These are phyloP conservation scores for Pinus tabuliformis DNA, from an alignment of 75 land plant species.

Conservation along the genomic window DNA sequence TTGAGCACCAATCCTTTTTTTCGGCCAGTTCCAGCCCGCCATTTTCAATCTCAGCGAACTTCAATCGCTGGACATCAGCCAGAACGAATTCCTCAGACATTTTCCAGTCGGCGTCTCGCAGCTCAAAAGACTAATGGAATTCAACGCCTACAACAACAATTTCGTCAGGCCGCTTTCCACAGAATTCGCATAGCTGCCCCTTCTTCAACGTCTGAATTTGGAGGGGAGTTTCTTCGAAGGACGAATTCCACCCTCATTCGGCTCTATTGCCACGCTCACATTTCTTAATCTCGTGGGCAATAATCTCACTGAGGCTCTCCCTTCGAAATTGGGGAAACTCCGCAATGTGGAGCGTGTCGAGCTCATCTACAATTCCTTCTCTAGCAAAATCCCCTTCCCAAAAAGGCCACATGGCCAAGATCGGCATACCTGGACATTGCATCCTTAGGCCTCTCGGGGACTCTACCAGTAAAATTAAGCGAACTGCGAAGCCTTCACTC, in stretches of 20 bases:
- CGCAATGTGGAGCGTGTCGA: constrained; percentile 52
- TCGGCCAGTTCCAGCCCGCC: too few species aligned
- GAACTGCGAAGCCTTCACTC: constrained; percentile 42
- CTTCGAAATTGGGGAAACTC: constrained; percentile 41
- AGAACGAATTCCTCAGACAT: too few species aligned
- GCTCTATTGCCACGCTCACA: constrained; percentile 39
- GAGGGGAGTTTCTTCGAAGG: constrained; percentile 85
- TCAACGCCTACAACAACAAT: constrained; percentile 72
- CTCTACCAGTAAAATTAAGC: constrained; percentile 31
- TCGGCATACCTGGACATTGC: constrained; percentile 67
- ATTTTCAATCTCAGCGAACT: too few species aligned
- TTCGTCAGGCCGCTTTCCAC: constrained; percentile 63
- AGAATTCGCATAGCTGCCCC: constrained; percentile 32
- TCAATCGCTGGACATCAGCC: too few species aligned
- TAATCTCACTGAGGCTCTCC: constrained; percentile 35
- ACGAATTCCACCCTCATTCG: constrained; percentile 60
- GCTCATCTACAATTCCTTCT: constrained; percentile 53
- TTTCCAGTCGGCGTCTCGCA: too few species aligned
- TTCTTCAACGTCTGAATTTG: constrained; percentile 55
- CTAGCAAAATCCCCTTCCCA: constrained; percentile 42
- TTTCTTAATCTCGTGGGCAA: constrained; percentile 59
- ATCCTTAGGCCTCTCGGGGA: constrained; percentile 59
- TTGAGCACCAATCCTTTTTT: too few species aligned
- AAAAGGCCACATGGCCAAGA: constrained; percentile 53
- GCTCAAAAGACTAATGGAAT: constrained; percentile 18